These are phyloP conservation scores for Boeremia exigua DNA, from an alignment of 2,329 filamentous ascomycete species.

Conservation along the genomic window DNA sequence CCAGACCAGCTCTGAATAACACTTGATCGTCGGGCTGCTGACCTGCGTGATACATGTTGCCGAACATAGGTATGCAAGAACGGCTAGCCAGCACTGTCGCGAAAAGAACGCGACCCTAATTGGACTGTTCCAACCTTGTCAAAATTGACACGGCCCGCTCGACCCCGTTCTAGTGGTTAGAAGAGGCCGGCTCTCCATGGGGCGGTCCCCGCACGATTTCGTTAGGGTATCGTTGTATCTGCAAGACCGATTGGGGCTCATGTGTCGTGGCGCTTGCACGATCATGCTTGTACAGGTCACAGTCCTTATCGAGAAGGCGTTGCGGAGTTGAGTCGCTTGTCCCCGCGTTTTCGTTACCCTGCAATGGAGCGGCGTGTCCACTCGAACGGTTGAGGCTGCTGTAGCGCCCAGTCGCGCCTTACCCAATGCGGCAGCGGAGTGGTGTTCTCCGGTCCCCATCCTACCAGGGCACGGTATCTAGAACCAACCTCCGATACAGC, in stretches of 20 bases:
- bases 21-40: too few species aligned
- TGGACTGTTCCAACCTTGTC: slow-evolving; percentile 6
- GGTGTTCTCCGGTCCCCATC: slow-evolving; percentile 3
- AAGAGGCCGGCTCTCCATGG: slow-evolving; percentile 11
- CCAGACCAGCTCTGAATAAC: neutral
- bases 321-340: slow-evolving; percentile 1
- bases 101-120: slow-evolving; percentile 2
- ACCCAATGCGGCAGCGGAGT: slow-evolving; percentile 7
- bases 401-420: neutral
- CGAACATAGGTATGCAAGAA: neutral
- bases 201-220: slow-evolving; percentile 3
- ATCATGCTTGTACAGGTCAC: neutral
- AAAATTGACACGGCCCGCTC: slow-evolving; percentile 3
- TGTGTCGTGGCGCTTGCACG: neutral
- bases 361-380: neutral
- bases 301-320: neutral
- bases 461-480: slow-evolving; percentile 15
- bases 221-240: slow-evolving; percentile 2
- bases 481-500: slow-evolving; percentile 16
- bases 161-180: slow-evolving; percentile 14
- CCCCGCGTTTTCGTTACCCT: neutral
- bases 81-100: neutral
- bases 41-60: neutral
- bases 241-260: slow-evolving; percentile 1
- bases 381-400: slow-evolving; percentile 8